These are phyloP conservation scores for Boletellus sp. DNA, from an alignment of 1,284 basidiomycete species.

Conservation along the genomic window DNA sequence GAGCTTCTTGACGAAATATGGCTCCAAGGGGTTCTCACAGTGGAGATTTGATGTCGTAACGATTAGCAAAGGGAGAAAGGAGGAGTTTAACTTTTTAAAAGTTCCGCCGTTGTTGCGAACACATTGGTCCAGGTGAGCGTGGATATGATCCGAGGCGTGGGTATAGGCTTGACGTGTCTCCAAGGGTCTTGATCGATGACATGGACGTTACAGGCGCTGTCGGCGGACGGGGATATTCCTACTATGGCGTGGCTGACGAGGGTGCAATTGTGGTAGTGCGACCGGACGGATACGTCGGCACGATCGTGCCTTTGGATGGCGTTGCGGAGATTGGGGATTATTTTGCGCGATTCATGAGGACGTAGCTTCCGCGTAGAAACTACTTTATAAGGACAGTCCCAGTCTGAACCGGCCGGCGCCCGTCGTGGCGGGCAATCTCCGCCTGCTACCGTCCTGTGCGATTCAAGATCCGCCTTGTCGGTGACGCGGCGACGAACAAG, in stretches of 20 bases:
- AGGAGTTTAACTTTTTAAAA: conserved; percentile 44
- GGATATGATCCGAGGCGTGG: background rate
- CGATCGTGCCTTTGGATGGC: conserved; percentile 49
- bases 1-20: conserved; percentile 39
- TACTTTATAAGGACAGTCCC: too few relatives aligned
- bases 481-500: too few relatives aligned
- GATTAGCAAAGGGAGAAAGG: conserved; percentile 48
- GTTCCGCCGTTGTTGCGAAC: conserved; percentile 49
- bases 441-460: too few relatives aligned
- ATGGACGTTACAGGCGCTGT: conserved; percentile 33
- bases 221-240: conserved; percentile 47
- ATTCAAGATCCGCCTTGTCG: too few relatives aligned
- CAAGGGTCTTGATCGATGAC: conserved; percentile 51
- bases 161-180: conserved; percentile 5
- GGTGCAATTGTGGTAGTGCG: conserved; percentile 67
- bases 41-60: conserved; percentile 52
- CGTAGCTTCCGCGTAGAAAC: too few relatives aligned
- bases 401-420: too few relatives aligned
- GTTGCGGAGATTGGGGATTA: conserved; percentile 47
- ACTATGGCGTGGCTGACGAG: conserved; percentile 52
- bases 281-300: conserved; percentile 73
- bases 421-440: too few relatives aligned
- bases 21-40: conserved; percentile 15
- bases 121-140: conserved; percentile 66
- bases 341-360: conserved; percentile 43